A percentile compares a stretch with the other conserved stretches of the same genome.
Conservation (phyloP, 2,329 filamentous ascomycete genomes). For the Colletotrichum lindemuthianum region DNA sequence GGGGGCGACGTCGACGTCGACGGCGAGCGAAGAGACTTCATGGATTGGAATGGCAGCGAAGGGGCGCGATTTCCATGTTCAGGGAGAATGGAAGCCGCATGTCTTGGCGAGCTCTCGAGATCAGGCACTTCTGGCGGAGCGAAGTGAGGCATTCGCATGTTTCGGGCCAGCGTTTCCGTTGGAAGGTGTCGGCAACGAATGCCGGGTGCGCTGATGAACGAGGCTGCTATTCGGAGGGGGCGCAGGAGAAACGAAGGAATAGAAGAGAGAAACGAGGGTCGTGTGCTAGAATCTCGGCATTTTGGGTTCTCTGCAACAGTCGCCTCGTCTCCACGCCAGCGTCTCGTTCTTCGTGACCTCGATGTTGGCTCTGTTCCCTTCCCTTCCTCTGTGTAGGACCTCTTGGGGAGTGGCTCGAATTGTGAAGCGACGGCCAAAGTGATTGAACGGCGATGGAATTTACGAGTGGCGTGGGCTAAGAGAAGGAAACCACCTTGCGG, state of each 20-base stretch:
- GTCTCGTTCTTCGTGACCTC: neutral
- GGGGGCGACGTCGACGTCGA: slow-evolving; percentile 16
- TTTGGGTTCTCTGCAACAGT: slow-evolving; percentile 26
- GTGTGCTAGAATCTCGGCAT: slow-evolving; percentile 34
- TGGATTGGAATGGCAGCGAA: slow-evolving; percentile 32
- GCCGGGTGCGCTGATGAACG: slow-evolving; percentile 16
- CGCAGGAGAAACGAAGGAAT: slow-evolving; percentile 13
- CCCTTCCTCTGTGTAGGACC: neutral
- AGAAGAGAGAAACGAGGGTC: slow-evolving; percentile 13
- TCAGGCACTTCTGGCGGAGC: slow-evolving; percentile 20
- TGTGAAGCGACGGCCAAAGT: neutral
- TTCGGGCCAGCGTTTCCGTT: slow-evolving; percentile 12
- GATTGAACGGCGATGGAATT: neutral
- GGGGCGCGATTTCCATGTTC: slow-evolving; percentile 32
- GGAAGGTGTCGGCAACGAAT: slow-evolving; percentile 1
- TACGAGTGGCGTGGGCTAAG: slow-evolving; percentile 4
- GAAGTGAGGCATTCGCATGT: slow-evolving; percentile 33
- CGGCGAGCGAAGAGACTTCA: slow-evolving; percentile 30
- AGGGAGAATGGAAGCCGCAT: slow-evolving; percentile 22
- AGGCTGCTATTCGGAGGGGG: slow-evolving; percentile 5
- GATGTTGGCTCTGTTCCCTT: neutral
- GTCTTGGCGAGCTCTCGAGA: slow-evolving; percentile 24
- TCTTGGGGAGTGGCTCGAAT: neutral
- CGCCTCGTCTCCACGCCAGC: slow-evolving; percentile 11
- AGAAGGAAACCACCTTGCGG: neutral